Evolutionary conservation across 1,139 yeast species (phyloP).

Genomic region (Lizanozyma gosingica): DNA sequence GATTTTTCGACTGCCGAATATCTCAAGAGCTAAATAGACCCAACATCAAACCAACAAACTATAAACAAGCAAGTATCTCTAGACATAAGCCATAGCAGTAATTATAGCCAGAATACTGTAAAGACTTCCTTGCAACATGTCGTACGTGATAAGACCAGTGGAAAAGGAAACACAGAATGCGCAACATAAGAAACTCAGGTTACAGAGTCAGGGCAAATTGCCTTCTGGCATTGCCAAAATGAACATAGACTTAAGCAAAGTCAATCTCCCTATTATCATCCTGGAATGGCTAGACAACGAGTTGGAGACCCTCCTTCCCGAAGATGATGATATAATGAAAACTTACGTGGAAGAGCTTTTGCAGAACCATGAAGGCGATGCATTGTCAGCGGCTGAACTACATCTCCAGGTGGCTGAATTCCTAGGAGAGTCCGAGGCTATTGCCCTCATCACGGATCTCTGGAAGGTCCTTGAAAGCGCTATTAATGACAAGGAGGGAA

Average conservation of each 20-base stretch:
- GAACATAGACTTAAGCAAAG: conserved; percentile 12
- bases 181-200: neutral
- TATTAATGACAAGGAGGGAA: neutral
- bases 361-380: conserved; percentile 9
- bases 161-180: neutral
- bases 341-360: conserved; percentile 15
- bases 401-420: conserved; percentile 12
- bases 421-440: conserved; percentile 11
- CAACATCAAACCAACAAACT: too few relatives aligned
- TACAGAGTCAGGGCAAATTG: neutral
- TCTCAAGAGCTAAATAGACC: too few relatives aligned
- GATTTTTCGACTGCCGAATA: too few relatives aligned
- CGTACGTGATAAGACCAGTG: neutral
- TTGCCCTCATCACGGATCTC: conserved; percentile 3
- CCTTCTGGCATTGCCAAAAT: conserved; percentile 1
- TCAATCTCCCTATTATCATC: conserved; percentile 10
- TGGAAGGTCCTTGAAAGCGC: conserved; percentile 1
- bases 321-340: conserved; percentile 16
- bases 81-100: too few relatives aligned
- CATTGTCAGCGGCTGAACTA: conserved; percentile 3
- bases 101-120: too few relatives aligned
- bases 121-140: neutral
- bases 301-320: conserved; percentile 13
- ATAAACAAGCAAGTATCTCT: too few relatives aligned
- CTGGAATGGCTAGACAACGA: conserved; percentile 12